Evolutionary conservation across 108 stramenopile species (phyloP), one percentile per base, ranked within the genome.

Genomic region (Stephanodiscus triporus): DNA sequence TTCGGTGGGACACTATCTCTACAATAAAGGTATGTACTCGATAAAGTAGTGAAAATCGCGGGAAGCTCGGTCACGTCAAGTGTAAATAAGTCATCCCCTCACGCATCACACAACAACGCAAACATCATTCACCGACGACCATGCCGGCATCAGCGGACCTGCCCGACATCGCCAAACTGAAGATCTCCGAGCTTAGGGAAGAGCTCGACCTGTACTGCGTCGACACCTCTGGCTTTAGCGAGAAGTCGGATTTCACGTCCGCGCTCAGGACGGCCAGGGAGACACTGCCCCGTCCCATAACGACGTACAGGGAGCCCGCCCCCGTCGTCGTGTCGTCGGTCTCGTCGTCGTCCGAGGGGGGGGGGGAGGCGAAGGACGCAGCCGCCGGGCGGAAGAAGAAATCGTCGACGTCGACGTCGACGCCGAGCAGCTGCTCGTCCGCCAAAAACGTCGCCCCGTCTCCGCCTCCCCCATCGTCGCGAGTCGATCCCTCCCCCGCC

Each of bases 171-270:
- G 62, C 80, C 13, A 36, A 62, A 13, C 64, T 77, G 76, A 81
- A 81, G 55, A 55, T 81, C 63, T 72, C 76, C 32, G 75, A 81
- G 43, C 70, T 81, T 16, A 76, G 71, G 56, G 47, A 37, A 4
- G 80, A 81, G 56, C 75, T 81, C n/a, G 37, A 69, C 34, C 51
- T 66, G 38, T 81, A 81, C 49, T 75, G 80, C 53, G 49, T 81
- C 1, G 75, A 81, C 65, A 72, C 70, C 9, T 77, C 75, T 4
- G 47, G 30, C 54, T 77, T 81, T 59, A 45, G 53, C 37, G 80
- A 81, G 57, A 81, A 81, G 55, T 24, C 23, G 13, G 80, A 81
- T 36, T 66, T 81, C 55, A 73, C 56, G 13, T 9, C 70, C 11
- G 80, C 75, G 9, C 56, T 81, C 2, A 47, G 75, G 42, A 45